phyloP scores from a whole-genome alignment of 2,329 filamentous ascomycete genomes.

The Plenodomus lindquistii region DNA sequence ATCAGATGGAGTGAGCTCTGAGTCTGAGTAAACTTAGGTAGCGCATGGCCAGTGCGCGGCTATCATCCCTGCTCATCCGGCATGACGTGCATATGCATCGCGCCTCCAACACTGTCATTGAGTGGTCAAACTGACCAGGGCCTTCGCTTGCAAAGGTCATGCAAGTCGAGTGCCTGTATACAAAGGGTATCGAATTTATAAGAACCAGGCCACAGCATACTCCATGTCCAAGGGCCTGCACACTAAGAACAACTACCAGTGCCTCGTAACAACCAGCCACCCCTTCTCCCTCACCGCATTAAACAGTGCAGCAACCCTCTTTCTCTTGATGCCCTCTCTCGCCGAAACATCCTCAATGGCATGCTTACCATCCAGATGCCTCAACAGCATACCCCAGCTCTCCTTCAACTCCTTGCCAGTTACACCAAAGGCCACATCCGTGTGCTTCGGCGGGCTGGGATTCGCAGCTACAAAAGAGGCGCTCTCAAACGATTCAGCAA shows the following conservation, averaged over 20 bases:
- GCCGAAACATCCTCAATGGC: slow-evolving; percentile 85
- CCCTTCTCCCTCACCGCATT: slow-evolving; percentile 71
- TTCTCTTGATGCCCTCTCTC: slow-evolving; percentile 84
- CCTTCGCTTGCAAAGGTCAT: too few relatives aligned
- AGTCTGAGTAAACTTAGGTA: slow-evolving; percentile 26
- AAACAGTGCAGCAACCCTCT: slow-evolving; percentile 60
- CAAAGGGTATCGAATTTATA: neutral
- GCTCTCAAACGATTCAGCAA: slow-evolving; percentile 38
- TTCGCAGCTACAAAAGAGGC: slow-evolving; percentile 43
- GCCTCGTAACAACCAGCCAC: slow-evolving; percentile 52
- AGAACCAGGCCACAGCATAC: neutral
- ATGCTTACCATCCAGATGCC: slow-evolving; percentile 85
- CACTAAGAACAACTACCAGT: slow-evolving; percentile 35
- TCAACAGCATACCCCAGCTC: slow-evolving; percentile 74
- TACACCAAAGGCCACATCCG: slow-evolving; percentile 18
- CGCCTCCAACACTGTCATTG: too few relatives aligned
- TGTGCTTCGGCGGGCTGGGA: slow-evolving; percentile 25
- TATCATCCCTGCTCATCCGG: slow-evolving; percentile 14
- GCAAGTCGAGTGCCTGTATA: too few relatives aligned
- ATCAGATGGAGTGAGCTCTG: slow-evolving; percentile 21
- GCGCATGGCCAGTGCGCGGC: slow-evolving; percentile 24
- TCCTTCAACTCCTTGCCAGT: slow-evolving; percentile 54
- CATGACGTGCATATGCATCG: slow-evolving; percentile 20
- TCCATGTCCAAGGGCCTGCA: too few relatives aligned
- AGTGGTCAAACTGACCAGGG: too few relatives aligned